Percentiles rank a stretch among this genome's conserved stretches.
These are phyloP conservation scores for Cenchrus fungigraminus DNA, from an alignment of 176 grass and related monocot genomes.

Conservation along the genomic window DNA sequence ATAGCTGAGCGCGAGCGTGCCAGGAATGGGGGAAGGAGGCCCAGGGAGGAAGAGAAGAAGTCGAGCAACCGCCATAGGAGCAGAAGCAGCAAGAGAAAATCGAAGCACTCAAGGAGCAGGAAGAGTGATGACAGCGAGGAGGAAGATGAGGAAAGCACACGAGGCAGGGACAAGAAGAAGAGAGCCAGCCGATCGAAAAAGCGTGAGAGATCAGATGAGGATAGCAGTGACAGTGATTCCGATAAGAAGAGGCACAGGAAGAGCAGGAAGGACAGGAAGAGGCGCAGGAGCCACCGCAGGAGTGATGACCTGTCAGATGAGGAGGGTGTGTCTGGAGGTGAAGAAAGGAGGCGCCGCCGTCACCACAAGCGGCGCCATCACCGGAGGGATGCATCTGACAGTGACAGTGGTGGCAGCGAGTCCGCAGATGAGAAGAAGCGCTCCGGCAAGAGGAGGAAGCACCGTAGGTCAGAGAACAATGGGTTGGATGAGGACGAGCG, in stretches of 20 bases:
- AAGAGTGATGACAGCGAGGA: slow-evolving; percentile 52
- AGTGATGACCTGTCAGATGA: slow-evolving; percentile 40
- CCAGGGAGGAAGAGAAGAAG: slow-evolving; percentile 31
- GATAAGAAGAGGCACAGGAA: slow-evolving; percentile 58
- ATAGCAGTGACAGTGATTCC: slow-evolving; percentile 40
- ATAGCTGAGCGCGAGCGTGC: slow-evolving; percentile 69
- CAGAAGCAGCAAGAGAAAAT: slow-evolving; percentile 52
- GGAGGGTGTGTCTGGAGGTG: slow-evolving; percentile 45
- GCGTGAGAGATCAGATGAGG: slow-evolving; percentile 35
- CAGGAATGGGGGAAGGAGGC: slow-evolving; percentile 43
- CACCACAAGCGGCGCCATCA: slow-evolving; percentile 51
- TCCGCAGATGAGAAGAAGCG: slow-evolving; percentile 36
- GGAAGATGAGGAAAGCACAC: slow-evolving; percentile 50
- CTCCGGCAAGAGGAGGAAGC: slow-evolving; percentile 34
- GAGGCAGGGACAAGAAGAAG: slow-evolving; percentile 55
- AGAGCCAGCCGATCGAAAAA: slow-evolving; percentile 42
- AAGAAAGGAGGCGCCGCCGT: slow-evolving; percentile 36
- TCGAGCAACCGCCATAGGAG: slow-evolving; percentile 37
- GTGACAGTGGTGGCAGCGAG: slow-evolving; percentile 42
- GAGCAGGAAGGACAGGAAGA: slow-evolving; percentile 93
- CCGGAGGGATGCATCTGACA: slow-evolving; percentile 47
- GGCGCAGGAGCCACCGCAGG: slow-evolving; percentile 54
- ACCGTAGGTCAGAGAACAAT: slow-evolving; percentile 21
- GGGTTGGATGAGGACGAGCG: slow-evolving; percentile 40
- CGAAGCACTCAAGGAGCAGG: slow-evolving; percentile 49